A percentile compares a stretch with the other conserved stretches of the same genome.
Conservation (phyloP, 1,139 yeast species). For the Blastobotrys serpentis region DNA sequence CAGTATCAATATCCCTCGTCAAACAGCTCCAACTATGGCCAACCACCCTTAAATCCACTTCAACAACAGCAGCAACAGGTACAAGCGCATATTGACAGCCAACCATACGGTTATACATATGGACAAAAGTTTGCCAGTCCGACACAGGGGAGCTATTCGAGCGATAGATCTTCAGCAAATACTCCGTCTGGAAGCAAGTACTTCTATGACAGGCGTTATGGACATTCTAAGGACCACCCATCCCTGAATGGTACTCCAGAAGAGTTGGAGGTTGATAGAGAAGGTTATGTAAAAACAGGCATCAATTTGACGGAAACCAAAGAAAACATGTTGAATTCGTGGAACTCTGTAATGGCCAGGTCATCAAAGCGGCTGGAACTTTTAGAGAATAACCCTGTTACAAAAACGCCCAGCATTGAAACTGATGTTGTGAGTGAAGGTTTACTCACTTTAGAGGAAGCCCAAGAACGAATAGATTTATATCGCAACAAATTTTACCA, state of each 20-base stretch:
- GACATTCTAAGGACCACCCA: constrained; percentile 10
- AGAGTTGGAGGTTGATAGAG: constrained; percentile 18
- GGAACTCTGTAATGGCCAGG: constrained; percentile 34
- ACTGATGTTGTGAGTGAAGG: constrained; percentile 38
- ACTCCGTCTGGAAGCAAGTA: not conserved
- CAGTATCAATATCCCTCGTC: not conserved
- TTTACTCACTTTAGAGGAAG: constrained; percentile 36
- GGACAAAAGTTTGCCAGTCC: not conserved
- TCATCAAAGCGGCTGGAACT: constrained; percentile 28
- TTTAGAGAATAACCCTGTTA: constrained; percentile 20
- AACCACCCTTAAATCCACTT: constrained; percentile 5
- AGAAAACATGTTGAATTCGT: constrained; percentile 34
- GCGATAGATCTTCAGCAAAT: constrained; percentile 2
- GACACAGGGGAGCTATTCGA: constrained; percentile 1
- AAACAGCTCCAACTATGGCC: not conserved
- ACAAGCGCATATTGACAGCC: not conserved
- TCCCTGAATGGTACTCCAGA: constrained; percentile 25
- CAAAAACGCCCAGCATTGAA: constrained; percentile 29
- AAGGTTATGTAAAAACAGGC: constrained; percentile 23
- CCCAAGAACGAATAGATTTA: constrained; percentile 31
- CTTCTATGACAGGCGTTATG: not conserved
- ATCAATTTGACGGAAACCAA: constrained; percentile 30
- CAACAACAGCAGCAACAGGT: constrained; percentile 8
- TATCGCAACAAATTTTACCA: constrained; percentile 34
- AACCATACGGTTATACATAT: not conserved